Conservation (phyloP, 805 yeast species). For the Candida vartiovaarae region DNA sequence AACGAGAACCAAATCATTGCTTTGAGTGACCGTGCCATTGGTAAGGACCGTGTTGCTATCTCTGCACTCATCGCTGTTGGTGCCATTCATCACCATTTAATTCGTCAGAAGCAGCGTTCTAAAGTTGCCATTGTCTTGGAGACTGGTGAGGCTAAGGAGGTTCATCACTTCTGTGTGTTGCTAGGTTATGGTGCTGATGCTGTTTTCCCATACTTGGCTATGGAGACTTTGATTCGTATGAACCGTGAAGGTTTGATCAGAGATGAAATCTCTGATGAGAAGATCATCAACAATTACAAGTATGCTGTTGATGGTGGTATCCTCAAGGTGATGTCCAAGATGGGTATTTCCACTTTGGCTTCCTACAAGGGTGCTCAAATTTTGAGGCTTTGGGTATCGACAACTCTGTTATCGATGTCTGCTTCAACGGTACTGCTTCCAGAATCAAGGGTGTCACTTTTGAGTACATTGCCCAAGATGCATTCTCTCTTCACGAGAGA, state of each 20-base stretch:
- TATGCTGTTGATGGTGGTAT: conserved; percentile 86
- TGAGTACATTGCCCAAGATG: conserved; percentile 94
- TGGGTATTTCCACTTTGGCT: conserved; percentile 98
- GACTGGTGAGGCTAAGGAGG: conserved; percentile 96
- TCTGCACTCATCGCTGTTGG: conserved; percentile 91
- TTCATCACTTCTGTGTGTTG: conserved; percentile 90
- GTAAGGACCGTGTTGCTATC: conserved; percentile 63
- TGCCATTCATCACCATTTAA: conserved; percentile 95
- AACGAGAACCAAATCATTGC: conserved; percentile 67
- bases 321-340: conserved; percentile 95
- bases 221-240: conserved; percentile 83
- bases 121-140: conserved; percentile 88
- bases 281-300: conserved; percentile 71
- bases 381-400: conserved; percentile 94
- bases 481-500: conserved; percentile 85
- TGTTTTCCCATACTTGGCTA: conserved; percentile 85
- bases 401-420: conserved; percentile 88
- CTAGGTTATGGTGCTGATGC: conserved; percentile 98
- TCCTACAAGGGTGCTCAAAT: conserved; percentile 99
- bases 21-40: conserved; percentile 62
- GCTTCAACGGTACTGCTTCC: conserved; percentile 96
- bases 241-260: conserved; percentile 70
- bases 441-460: conserved; percentile 94
- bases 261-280: conserved; percentile 46
- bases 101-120: conserved; percentile 92